Conservation (phyloP, 2,329 filamentous ascomycete genomes). For the Chrysosphaeria jannelii region DNA sequence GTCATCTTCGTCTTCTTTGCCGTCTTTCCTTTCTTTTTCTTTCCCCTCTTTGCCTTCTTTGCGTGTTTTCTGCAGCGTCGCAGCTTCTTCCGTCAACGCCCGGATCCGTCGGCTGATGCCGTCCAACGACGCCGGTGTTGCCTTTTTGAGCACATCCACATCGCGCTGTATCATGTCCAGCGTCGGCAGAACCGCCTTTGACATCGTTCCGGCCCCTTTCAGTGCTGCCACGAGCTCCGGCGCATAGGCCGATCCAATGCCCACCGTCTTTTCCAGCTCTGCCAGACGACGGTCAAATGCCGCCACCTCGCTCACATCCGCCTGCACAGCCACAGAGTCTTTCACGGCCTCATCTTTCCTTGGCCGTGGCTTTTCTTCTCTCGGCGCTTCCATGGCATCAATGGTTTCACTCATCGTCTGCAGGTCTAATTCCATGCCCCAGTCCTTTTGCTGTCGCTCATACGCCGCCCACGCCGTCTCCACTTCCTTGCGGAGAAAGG, state of each 20-base stretch:
- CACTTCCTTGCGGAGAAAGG: slow-evolving; percentile 55
- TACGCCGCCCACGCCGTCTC: slow-evolving; percentile 27
- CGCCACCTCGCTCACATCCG: slow-evolving; percentile 41
- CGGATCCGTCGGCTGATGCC: slow-evolving; percentile 38
- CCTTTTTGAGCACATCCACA: slow-evolving; percentile 41
- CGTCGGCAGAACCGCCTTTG: slow-evolving; percentile 49
- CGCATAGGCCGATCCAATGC: slow-evolving; percentile 34
- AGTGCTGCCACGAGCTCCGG: slow-evolving; percentile 14
- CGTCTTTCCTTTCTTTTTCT: slow-evolving; percentile 9
- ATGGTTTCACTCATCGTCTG: slow-evolving; percentile 40
- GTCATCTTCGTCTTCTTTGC: slow-evolving; percentile 16
- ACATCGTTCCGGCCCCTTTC: slow-evolving; percentile 7
- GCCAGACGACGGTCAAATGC: slow-evolving; percentile 65
- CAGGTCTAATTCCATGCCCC: slow-evolving; percentile 12
- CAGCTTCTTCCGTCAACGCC: slow-evolving; percentile 39
- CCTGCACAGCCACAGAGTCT: neutral
- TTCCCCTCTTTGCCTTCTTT: slow-evolving; percentile 22
- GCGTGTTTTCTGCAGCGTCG: slow-evolving; percentile 34
- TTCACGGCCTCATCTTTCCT: neutral
- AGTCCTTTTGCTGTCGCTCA: slow-evolving; percentile 4
- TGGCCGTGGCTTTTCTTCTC: slow-evolving; percentile 6
- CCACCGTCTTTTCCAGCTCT: slow-evolving; percentile 52
- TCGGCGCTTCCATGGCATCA: slow-evolving; percentile 24
- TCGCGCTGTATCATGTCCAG: slow-evolving; percentile 58
- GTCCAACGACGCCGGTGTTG: slow-evolving; percentile 43